Percentiles rank a stretch among this genome's conserved stretches.
Conservation (phyloP, 2,329 filamentous ascomycete genomes). For the Colletotrichum abscissum region DNA sequence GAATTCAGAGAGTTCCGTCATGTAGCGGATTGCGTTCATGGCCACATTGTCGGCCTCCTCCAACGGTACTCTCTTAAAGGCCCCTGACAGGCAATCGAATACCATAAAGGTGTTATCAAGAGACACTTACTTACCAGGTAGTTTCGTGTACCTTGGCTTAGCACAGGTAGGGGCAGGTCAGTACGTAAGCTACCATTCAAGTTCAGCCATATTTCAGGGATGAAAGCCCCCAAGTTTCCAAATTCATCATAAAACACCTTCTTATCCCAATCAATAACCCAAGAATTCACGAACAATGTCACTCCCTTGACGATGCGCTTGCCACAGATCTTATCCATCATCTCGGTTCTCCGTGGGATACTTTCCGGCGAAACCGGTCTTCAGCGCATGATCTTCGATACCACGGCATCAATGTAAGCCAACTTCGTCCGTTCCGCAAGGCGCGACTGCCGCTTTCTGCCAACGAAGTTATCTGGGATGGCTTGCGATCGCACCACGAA, state of each 20-base stretch:
- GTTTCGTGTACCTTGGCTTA: slow-evolving; percentile 61
- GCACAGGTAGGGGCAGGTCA: slow-evolving; percentile 49
- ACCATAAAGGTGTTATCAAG: slow-evolving; percentile 56
- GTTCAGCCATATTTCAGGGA: slow-evolving; percentile 45
- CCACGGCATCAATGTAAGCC: slow-evolving; percentile 54
- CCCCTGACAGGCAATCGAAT: slow-evolving; percentile 60
- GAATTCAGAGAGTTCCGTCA: slow-evolving; percentile 43
- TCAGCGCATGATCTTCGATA: slow-evolving; percentile 59
- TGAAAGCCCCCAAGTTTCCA: slow-evolving; percentile 41
- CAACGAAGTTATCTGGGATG: slow-evolving; percentile 54
- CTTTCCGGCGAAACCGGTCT: slow-evolving; percentile 50
- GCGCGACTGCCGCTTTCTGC: slow-evolving; percentile 49
- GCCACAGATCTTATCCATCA: slow-evolving; percentile 49
- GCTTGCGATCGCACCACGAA: slow-evolving; percentile 46
- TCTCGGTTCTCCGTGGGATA: slow-evolving; percentile 51
- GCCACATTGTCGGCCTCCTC: slow-evolving; percentile 39
- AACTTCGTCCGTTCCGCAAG: slow-evolving; percentile 52
- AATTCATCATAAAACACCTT: slow-evolving; percentile 50
- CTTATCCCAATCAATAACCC: slow-evolving; percentile 50
- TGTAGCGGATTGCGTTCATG: slow-evolving; percentile 40
- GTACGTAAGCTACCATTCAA: slow-evolving; percentile 36
- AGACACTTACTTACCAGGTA: slow-evolving; percentile 57
- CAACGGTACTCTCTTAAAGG: slow-evolving; percentile 52
- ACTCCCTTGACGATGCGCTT: slow-evolving; percentile 56
- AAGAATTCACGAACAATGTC: slow-evolving; percentile 55